Conservation (phyloP, 108 stramenopile genomes). For the Asterionellopsis glacialis region DNA sequence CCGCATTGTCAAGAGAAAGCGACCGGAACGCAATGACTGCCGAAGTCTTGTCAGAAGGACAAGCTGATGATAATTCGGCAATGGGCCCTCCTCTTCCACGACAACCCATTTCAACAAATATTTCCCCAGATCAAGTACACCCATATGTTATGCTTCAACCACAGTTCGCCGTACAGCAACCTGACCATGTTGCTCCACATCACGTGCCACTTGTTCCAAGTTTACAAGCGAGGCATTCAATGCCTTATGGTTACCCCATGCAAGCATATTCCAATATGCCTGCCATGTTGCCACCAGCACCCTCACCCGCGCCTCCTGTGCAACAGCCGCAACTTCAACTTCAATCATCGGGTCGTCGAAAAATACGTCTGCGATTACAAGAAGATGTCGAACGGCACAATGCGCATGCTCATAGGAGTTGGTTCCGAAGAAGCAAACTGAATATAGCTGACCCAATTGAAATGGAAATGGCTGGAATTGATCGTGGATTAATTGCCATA, state of each 20-base stretch:
- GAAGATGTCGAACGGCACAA: constrained; percentile 12
- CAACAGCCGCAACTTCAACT: background rate
- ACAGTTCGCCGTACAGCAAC: too few species aligned
- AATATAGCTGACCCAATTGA: background rate
- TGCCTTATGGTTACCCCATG: constrained; percentile 3
- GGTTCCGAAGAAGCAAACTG: background rate
- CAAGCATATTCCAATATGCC: background rate
- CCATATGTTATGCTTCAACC: too few species aligned
- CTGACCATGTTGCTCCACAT: too few species aligned
- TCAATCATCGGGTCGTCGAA: constrained; percentile 8
- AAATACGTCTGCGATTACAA: constrained; percentile 23
- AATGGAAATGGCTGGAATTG: constrained; percentile 11
- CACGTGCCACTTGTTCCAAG: too few species aligned
- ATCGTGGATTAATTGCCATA: constrained; percentile 60
- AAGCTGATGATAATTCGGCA: too few species aligned
- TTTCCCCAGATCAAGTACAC: too few species aligned
- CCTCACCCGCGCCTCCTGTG: background rate
- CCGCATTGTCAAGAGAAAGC: too few species aligned
- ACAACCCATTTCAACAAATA: too few species aligned
- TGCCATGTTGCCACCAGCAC: background rate
- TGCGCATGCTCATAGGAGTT: constrained; percentile 1
- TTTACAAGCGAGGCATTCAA: background rate
- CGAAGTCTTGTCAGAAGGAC: too few species aligned
- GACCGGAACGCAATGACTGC: too few species aligned
- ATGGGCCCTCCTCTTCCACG: too few species aligned